Evolutionary conservation across 805 yeast genomes (phyloP).

Genomic region (Starmera quercuum): DNA sequence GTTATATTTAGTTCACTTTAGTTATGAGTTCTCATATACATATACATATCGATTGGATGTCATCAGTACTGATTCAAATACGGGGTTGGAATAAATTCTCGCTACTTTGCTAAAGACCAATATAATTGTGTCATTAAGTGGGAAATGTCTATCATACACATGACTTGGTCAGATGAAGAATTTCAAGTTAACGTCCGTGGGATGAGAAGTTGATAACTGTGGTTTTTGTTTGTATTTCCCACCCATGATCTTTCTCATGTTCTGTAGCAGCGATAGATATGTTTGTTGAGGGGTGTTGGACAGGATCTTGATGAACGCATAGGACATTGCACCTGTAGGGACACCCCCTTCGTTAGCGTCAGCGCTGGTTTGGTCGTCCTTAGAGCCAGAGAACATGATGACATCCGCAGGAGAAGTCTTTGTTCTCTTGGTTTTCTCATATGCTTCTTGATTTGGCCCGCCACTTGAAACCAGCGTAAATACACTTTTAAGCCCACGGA

Average conservation of each 20-base stretch:
- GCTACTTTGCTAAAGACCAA: too few species aligned
- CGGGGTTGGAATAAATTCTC: too few species aligned
- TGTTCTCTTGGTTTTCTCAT: slow-evolving; percentile 30
- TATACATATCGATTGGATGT: too few species aligned
- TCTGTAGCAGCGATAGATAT: slow-evolving; percentile 52
- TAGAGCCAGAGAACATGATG: slow-evolving; percentile 60
- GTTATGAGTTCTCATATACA: too few species aligned
- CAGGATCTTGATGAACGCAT: slow-evolving; percentile 58
- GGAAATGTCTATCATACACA: too few species aligned
- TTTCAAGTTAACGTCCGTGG: slow-evolving; percentile 44
- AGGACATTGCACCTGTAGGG: slow-evolving; percentile 74
- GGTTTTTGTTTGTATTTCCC: slow-evolving; percentile 66
- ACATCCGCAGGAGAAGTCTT: slow-evolving; percentile 65
- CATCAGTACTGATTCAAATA: too few species aligned
- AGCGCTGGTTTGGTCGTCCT: slow-evolving; percentile 51
- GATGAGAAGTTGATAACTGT: slow-evolving; percentile 62
- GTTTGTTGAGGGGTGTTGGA: slow-evolving; percentile 45
- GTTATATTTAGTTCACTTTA: neutral
- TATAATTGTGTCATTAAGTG: too few species aligned
- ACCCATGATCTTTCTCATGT: slow-evolving; percentile 48
- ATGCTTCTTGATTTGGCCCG: slow-evolving; percentile 7
- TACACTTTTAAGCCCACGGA: slow-evolving; percentile 13
- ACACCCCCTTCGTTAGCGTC: slow-evolving; percentile 57
- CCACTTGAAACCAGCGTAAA: slow-evolving; percentile 14
- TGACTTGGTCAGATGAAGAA: slow-evolving; percentile 30